Evolutionary conservation across 2,329 filamentous ascomycete species (phyloP).

Genomic region (Diaporthe aspalathi): DNA sequence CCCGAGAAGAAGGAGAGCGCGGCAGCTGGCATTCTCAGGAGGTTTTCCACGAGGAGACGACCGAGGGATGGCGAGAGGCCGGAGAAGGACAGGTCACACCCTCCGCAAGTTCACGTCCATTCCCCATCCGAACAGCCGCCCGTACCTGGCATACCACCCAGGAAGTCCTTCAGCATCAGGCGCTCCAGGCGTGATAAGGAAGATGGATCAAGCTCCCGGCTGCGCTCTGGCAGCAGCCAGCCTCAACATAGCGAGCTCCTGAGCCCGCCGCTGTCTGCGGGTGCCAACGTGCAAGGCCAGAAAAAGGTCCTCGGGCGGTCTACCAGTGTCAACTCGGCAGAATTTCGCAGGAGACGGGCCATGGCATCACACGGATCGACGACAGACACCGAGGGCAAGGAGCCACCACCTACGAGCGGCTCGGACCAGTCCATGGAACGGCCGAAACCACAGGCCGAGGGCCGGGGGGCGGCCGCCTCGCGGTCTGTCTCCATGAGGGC

Average conservation of each 20-base stretch:
- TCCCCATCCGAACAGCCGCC: conserved; percentile 73
- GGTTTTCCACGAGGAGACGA: conserved; percentile 89
- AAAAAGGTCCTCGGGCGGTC: conserved; percentile 83
- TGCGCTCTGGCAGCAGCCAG: conserved; percentile 70
- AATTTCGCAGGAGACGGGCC: conserved; percentile 74
- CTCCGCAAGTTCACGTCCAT: conserved; percentile 81
- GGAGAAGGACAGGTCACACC: conserved; percentile 74
- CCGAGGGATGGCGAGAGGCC: conserved; percentile 71
- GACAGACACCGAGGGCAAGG: conserved; percentile 56
- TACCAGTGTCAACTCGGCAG: conserved; percentile 90
- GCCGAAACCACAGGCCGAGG: conserved; percentile 54
- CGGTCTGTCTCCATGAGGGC: conserved; percentile 77
- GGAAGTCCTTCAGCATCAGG: conserved; percentile 90
- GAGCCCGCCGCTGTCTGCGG: conserved; percentile 75
- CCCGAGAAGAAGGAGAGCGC: conserved; percentile 86
- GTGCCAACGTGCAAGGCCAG: conserved; percentile 65
- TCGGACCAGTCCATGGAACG: conserved; percentile 79
- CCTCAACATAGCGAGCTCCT: conserved; percentile 83
- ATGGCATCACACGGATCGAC: conserved; percentile 44
- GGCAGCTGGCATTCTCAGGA: conserved; percentile 83
- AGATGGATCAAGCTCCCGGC: conserved; percentile 58
- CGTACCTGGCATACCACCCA: conserved; percentile 61
- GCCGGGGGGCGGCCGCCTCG: conserved; percentile 62
- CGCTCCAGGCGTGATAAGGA: conserved; percentile 66
- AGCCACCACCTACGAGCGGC: conserved; percentile 80